Evolutionary conservation across 2,329 filamentous ascomycete species (phyloP).

Genomic region (Trichoderma lentiforme): DNA sequence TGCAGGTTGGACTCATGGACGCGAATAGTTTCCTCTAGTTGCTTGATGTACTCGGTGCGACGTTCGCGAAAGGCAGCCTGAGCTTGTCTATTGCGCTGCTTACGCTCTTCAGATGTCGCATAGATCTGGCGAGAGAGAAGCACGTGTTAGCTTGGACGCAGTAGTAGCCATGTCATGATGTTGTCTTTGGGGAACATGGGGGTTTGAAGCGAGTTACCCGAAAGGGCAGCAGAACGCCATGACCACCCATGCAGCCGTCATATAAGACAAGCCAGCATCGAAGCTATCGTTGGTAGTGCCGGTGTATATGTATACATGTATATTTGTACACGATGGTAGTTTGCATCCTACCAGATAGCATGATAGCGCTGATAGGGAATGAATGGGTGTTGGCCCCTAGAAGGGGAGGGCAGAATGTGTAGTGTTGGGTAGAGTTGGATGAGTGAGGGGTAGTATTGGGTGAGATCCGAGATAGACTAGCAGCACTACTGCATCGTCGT

Average conservation of each 20-base stretch:
- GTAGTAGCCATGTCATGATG: neutral
- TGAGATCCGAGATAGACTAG: neutral
- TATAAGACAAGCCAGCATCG: neutral
- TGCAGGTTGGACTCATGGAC: constrained; percentile 93
- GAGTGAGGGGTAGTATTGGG: neutral
- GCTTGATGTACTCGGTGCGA: constrained; percentile 98
- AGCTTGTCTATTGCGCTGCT: constrained; percentile 94
- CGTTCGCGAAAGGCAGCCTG: constrained; percentile 97
- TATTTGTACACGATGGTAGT: neutral
- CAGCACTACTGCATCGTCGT: neutral
- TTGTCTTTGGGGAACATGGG: neutral
- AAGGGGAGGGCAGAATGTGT: neutral
- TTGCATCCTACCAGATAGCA: neutral
- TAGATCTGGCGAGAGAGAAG: constrained; percentile 66
- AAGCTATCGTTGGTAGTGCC: neutral
- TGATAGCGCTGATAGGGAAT: neutral
- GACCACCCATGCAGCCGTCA: neutral
- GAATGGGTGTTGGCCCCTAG: neutral
- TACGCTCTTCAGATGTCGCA: constrained; percentile 96
- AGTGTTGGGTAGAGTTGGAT: neutral
- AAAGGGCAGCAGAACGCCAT: neutral
- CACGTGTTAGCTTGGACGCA: constrained; percentile 17
- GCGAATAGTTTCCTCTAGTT: constrained; percentile 94
- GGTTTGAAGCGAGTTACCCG: constrained; percentile 1
- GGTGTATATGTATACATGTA: neutral